Evolutionary conservation across 2,329 filamentous ascomycete species (phyloP).

Genomic region (Leptographium wingfieldii): DNA sequence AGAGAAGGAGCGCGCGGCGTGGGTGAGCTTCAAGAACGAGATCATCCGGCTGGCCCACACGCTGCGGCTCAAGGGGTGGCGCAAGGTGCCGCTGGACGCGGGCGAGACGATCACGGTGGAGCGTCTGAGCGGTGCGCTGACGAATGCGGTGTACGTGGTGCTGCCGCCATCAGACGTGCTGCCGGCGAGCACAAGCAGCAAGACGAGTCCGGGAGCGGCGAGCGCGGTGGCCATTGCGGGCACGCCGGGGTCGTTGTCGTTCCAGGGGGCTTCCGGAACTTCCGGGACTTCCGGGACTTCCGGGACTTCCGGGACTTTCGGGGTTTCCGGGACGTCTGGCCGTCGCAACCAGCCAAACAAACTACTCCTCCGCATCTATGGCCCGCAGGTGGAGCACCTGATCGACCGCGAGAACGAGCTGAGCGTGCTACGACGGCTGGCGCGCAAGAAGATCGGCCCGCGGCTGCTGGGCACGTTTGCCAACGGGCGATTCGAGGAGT

Average conservation of each 20-base stretch:
- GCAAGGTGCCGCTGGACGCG: conserved; percentile 60
- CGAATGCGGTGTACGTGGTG: conserved; percentile 93
- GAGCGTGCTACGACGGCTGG: conserved; percentile 71
- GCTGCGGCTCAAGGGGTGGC: conserved; percentile 81
- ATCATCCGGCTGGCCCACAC: conserved; percentile 85
- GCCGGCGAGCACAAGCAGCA: neutral
- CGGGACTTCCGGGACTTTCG: too few species aligned
- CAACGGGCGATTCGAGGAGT: conserved; percentile 94
- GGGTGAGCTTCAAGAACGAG: conserved; percentile 82
- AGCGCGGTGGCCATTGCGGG: conserved; percentile 13
- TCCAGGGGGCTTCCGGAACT: neutral
- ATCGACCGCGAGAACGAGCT: conserved; percentile 90
- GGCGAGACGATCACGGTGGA: conserved; percentile 58
- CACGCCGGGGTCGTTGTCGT: neutral
- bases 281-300: neutral
- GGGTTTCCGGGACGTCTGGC: conserved; percentile 12
- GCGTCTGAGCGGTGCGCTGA: conserved; percentile 79
- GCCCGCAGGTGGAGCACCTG: conserved; percentile 86
- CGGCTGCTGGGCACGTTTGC: conserved; percentile 81
- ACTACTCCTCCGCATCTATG: conserved; percentile 81
- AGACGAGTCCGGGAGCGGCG: neutral
- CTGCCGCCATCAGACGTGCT: conserved; percentile 53
- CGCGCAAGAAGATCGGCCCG: conserved; percentile 86
- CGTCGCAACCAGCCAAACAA: conserved; percentile 38
- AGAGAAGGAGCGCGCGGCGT: conserved; percentile 61